Base-by-base conservation (phyloP, 345 rosid genomes). In the Erucastrum elatum region DNA sequence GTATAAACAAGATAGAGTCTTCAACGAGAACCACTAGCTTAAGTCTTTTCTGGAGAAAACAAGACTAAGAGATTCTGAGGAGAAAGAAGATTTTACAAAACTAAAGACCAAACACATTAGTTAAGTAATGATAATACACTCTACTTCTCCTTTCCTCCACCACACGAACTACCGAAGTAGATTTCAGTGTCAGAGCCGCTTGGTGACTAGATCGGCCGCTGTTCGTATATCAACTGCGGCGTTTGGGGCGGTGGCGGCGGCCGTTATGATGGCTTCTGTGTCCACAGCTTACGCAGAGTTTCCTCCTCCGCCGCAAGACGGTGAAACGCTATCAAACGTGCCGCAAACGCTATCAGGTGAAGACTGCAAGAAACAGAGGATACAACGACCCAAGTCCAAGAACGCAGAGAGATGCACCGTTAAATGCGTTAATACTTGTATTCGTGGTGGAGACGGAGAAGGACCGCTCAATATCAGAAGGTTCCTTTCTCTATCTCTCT, bases 321-420 rank as follows among this genome's bases (percentile, higher is more conserved):
- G 79, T 0, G 88, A 90, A 71, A 92, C 98, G 11, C 78, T 92
- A 4, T 77, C 87, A 0, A 92, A 92, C 81, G 80, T 94, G 62
- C 98, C 98, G 39, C 95, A 88, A 80, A 86, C 85, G 68, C 85
- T 94, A 29, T 91, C 97, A 0, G 89, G 97, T 1, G 97, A 86
- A 49, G 97, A 92, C 69, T 92, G 97, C 78, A 84, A 82, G 77
- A 94, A 87, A 85, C 84, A 91, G 35, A 90, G 94, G 81, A 91
- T 94, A 49, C 97, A 94, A 73, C 77, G 87, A 16, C 97, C 98
- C 6, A 90, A 91, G 77, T 89, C 97, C 1, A 86, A 88, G 66
- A 90, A 90, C 80, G 97, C 97, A 0, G 98, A 94, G 86, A 78
- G 84, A 4, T 94, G 98, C 78, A 94, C 97, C 4, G 81, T 75